Evolutionary conservation across 176 grass and related monocot species (phyloP).

Genomic region (Areca catechu): DNA sequence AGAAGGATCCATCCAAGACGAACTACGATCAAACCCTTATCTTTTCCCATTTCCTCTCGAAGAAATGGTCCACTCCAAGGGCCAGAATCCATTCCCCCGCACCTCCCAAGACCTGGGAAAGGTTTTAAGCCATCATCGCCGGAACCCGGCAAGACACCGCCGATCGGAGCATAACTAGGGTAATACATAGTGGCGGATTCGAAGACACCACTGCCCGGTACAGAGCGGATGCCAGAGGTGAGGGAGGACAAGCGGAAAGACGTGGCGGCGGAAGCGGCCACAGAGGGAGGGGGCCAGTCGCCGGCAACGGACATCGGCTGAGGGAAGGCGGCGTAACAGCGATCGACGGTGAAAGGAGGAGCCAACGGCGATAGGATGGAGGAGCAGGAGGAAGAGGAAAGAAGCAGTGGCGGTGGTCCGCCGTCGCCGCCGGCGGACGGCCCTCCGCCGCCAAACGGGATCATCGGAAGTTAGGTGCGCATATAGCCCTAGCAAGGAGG

Average conservation of each 20-base stretch:
- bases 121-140: no score
- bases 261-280: background rate
- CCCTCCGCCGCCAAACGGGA: no score
- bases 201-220: no score
- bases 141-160: no score
- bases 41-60: constrained; percentile 6
- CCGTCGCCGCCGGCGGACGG: no score
- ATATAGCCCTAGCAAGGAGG: no score
- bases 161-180: no score
- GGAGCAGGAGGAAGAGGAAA: background rate
- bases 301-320: constrained; percentile 25
- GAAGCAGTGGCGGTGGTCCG: constrained; percentile 13
- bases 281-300: constrained; percentile 23
- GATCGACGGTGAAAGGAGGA: constrained; percentile 31
- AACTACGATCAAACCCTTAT: background rate
- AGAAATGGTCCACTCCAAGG: constrained; percentile 14
- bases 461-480: no score
- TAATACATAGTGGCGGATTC: no score
- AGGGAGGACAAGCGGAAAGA: no score
- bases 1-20: constrained; percentile 50
- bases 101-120: no score
- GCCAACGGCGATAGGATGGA: constrained; percentile 37
- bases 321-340: constrained; percentile 6
- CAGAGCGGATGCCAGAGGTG: no score
- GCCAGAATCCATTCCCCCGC: background rate